Evolutionary conservation across 2,329 filamentous ascomycete species (phyloP).

Genomic region (Orbilia blumenaviensis): DNA sequence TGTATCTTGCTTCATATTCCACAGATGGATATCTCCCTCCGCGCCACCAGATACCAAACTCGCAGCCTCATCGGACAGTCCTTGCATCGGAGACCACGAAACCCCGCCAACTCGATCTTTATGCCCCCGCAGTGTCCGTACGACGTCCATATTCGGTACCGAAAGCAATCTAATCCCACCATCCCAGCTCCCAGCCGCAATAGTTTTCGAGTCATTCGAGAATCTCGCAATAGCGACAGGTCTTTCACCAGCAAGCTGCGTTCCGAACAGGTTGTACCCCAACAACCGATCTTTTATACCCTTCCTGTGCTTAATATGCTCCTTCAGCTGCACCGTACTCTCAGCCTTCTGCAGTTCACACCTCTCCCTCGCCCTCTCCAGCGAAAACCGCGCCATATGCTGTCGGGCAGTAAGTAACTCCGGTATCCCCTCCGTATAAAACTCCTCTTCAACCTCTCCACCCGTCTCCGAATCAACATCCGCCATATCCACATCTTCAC

Average conservation of each 20-base stretch:
- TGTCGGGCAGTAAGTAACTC: constrained; percentile 79
- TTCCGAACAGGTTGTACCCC: constrained; percentile 89
- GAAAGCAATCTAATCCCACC: constrained; percentile 86
- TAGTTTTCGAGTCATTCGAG: constrained; percentile 80
- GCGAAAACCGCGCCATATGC: constrained; percentile 81
- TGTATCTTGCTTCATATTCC: constrained; percentile 86
- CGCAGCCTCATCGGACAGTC: constrained; percentile 75
- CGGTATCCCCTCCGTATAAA: constrained; percentile 84
- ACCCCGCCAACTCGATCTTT: constrained; percentile 89
- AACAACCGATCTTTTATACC: constrained; percentile 82
- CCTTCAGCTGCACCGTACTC: constrained; percentile 81
- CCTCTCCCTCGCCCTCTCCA: constrained; percentile 81
- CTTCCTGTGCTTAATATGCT: constrained; percentile 92
- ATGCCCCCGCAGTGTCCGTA: constrained; percentile 79
- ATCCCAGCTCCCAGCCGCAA: constrained; percentile 92
- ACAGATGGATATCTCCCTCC: constrained; percentile 86
- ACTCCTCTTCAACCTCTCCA: constrained; percentile 86
- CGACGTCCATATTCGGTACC: constrained; percentile 82
- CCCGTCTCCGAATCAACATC: constrained; percentile 67
- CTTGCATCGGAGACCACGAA: constrained; percentile 85
- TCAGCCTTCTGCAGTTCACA: constrained; percentile 81
- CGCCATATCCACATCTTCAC: constrained; percentile 70
- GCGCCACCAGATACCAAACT: constrained; percentile 92
- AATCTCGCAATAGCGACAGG: constrained; percentile 92
- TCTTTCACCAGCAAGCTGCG: constrained; percentile 88